Evolutionary conservation across 768 basidiomycete genomes (phyloP), one percentile per base, ranked within the genome.

Genomic region (Psilocybe subaeruginosa): DNA sequence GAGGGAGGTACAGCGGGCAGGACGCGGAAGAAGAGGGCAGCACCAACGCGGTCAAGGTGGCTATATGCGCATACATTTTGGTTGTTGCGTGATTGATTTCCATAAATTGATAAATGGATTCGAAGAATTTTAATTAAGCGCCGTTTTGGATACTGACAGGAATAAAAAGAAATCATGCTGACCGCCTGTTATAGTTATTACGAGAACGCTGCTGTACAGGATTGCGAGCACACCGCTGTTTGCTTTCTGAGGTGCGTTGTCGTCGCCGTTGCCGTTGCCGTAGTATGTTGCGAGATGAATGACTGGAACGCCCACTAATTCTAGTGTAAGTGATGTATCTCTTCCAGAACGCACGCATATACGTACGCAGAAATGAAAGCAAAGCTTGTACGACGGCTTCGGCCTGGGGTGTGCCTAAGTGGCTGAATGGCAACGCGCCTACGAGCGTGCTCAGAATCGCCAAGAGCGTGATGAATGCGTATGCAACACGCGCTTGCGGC

Each of bases 41-140:
- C 58, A 71, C 50, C 53, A 72, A 49, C 39, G 66, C 64, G 59
- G 72, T 61, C 37, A 73, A 57, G 64, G 73, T 69, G 61, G 71
- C 71, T 72, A 68, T 70, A 72, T 72, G 69, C 70, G 70, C 64
- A 56, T 59, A 46, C 50, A 50, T 58, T 29, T 53, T 35, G 31
- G 33, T 19, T 23, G 23, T 5, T 54, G 33, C 43, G 11, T 54
- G 35, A 50, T 46, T 39, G 56, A 55, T 54, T 55, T 47, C 43
- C 47, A 54, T 43, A 14, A 9, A 50, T 57, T 58, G 57, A 63
- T 63, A 58, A 63, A 56, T 55, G 27, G 51, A 53, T 27, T 48
- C 29, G 47, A 43, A 54, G 23, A 23, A 23, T 23, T 63, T 60
- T 58, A 64, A 61, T 60, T 61, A 58, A 59, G 56, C 59, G 60